Conservation (phyloP, 257 asterid genomes). For the Ocimum tenuiflorum region DNA sequence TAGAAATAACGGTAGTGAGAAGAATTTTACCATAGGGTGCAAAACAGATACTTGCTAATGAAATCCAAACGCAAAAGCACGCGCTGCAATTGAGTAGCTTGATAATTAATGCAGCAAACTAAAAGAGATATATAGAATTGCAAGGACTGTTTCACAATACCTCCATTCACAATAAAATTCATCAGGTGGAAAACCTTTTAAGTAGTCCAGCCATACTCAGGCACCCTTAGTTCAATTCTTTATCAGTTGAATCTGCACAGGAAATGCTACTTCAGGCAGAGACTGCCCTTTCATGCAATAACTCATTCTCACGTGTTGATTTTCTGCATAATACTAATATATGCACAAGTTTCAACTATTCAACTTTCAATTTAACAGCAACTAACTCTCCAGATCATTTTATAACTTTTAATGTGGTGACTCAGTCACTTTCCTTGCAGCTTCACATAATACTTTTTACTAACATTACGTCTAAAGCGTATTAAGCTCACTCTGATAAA, state of each 20-base stretch:
- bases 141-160: conserved; percentile 32
- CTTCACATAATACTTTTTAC: background rate
- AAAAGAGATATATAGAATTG: too few relatives aligned
- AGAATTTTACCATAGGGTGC: conserved; percentile 61
- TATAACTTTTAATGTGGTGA: background rate
- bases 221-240: conserved; percentile 82
- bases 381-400: background rate
- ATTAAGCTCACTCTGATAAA: background rate
- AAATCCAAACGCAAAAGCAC: conserved; percentile 80
- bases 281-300: background rate
- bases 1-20: background rate
- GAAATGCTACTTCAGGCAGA: conserved; percentile 16
- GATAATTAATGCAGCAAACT: conserved; percentile 8
- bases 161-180: conserved; percentile 94
- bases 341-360: background rate
- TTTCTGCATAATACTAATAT: too few relatives aligned
- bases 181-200: conserved; percentile 92
- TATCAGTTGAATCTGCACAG: conserved; percentile 73
- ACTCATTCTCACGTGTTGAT: too few relatives aligned
- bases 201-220: conserved; percentile 94
- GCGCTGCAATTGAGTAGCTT: conserved; percentile 49
- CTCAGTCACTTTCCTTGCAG: background rate
- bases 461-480: background rate
- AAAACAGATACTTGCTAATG: conserved; percentile 72
- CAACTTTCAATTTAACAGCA: background rate